Percentiles rank a stretch among this genome's conserved stretches.
phyloP scores from a whole-genome alignment of 371 early-diverging fungal genomes.

The Mortierella sp. region DNA sequence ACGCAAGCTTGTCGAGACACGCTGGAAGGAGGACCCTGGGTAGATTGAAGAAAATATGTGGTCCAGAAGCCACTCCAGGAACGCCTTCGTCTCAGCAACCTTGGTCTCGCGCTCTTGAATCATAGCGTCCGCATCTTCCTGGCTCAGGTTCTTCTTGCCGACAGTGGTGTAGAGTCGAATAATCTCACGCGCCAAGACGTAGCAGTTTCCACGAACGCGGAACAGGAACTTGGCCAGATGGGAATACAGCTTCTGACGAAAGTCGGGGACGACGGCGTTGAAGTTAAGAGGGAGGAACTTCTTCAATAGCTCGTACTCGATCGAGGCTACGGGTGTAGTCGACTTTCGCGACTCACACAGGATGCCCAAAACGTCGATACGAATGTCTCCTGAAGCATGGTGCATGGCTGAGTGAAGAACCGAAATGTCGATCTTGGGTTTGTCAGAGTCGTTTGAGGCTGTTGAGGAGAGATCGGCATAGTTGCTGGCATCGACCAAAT shows the following conservation, averaged over 20 bases:
- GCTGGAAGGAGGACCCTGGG: constrained; percentile 76
- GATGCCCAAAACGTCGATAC: constrained; percentile 86
- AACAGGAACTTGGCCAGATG: constrained; percentile 71
- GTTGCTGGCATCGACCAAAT: constrained; percentile 67
- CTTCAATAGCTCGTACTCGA: constrained; percentile 71
- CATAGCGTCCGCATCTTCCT: constrained; percentile 28
- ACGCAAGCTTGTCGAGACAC: constrained; percentile 70
- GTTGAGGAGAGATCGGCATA: constrained; percentile 47
- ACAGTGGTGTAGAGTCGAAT: constrained; percentile 44
- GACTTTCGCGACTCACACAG: constrained; percentile 83
- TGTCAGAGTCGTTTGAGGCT: background rate
- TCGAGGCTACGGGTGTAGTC: constrained; percentile 68
- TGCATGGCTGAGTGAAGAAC: constrained; percentile 70
- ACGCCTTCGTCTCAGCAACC: constrained; percentile 42
- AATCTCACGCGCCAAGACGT: constrained; percentile 45
- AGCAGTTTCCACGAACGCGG: constrained; percentile 68
- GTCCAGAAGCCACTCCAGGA: constrained; percentile 46
- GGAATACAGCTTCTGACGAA: constrained; percentile 80
- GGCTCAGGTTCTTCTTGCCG: constrained; percentile 47
- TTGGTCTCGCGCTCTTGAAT: constrained; percentile 38
- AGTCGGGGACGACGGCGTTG: constrained; percentile 83
- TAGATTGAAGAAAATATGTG: constrained; percentile 60
- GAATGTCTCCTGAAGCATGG: constrained; percentile 82
- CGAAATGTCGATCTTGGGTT: constrained; percentile 37
- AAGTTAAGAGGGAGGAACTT: constrained; percentile 76